These are phyloP conservation scores for Trichoderma sp. DNA, from an alignment of 2,329 filamentous ascomycete species.

Conservation along the genomic window DNA sequence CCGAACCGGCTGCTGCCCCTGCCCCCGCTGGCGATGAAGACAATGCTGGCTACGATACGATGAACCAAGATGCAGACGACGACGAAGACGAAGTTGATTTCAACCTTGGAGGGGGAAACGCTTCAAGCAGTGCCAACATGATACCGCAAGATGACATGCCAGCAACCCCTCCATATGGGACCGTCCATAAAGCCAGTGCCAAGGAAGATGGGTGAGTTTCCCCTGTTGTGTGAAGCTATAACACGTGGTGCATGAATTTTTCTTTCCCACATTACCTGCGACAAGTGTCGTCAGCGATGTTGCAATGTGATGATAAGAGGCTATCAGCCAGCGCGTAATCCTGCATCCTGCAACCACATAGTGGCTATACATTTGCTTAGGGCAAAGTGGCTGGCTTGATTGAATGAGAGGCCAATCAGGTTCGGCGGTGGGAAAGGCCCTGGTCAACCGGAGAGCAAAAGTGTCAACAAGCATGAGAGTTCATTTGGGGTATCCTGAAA, in stretches of 20 bases:
- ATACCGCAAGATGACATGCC: conserved; percentile 31
- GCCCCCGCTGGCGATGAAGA: conserved; percentile 24
- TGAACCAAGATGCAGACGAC: conserved; percentile 44
- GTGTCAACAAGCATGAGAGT: conserved; percentile 22
- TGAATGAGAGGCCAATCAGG: conserved; percentile 29
- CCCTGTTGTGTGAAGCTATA: background rate
- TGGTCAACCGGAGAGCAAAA: conserved; percentile 26
- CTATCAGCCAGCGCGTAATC: conserved; percentile 12
- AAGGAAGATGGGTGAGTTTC: conserved; percentile 46
- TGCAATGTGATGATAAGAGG: conserved; percentile 25
- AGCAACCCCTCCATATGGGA: conserved; percentile 35
- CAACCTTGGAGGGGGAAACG: conserved; percentile 47
- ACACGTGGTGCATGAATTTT: background rate
- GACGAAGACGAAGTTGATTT: conserved; percentile 59
- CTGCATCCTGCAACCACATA: conserved; percentile 11
- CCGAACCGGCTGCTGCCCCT: conserved; percentile 21
- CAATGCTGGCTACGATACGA: conserved; percentile 38
- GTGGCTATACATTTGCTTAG: conserved; percentile 22
- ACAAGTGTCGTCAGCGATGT: conserved; percentile 8
- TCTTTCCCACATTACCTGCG: background rate
- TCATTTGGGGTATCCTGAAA: conserved; percentile 17
- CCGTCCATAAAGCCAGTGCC: conserved; percentile 60
- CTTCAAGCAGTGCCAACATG: conserved; percentile 16
- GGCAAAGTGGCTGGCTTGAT: conserved; percentile 29
- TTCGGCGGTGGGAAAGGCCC: conserved; percentile 25